Percentiles rank a stretch among this genome's conserved stretches.
Evolutionary conservation across 2,329 filamentous ascomycete species (phyloP).

Genomic region (Aspergillus ibericus): DNA sequence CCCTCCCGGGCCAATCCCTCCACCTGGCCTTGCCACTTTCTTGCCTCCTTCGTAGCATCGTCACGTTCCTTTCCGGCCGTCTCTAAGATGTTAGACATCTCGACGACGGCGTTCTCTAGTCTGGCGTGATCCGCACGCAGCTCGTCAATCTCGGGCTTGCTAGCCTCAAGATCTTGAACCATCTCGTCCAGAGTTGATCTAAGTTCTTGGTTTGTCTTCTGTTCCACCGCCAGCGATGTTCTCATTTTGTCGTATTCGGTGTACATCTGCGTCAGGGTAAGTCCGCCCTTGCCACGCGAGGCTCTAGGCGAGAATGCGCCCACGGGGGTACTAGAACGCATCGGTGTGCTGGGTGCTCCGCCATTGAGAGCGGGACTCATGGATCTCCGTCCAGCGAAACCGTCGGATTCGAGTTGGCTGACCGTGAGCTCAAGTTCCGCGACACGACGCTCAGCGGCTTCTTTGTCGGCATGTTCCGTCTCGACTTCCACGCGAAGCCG

Average conservation of each 20-base stretch:
- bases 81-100: conserved; percentile 82
- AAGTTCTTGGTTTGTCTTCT: conserved; percentile 71
- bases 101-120: conserved; percentile 75
- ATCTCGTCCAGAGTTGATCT: conserved; percentile 79
- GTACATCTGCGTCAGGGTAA: conserved; percentile 64
- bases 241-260: conserved; percentile 59
- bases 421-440: conserved; percentile 65
- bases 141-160: conserved; percentile 84
- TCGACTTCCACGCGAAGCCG: conserved; percentile 55
- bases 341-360: conserved; percentile 49
- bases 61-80: conserved; percentile 80
- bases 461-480: conserved; percentile 59
- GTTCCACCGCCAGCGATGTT: conserved; percentile 74
- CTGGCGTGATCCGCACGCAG: conserved; percentile 77
- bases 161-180: conserved; percentile 78
- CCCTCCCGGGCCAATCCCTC: conserved; percentile 63
- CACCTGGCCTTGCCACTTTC: conserved; percentile 75
- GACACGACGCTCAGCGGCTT: conserved; percentile 62
- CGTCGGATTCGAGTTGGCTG: conserved; percentile 60
- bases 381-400: conserved; percentile 45
- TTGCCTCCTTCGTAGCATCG: conserved; percentile 70
- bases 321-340: conserved; percentile 51
- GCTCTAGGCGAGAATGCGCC: conserved; percentile 55
- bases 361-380: conserved; percentile 59
- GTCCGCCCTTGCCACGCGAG: conserved; percentile 53